phyloP scores from a whole-genome alignment of 129 eudicot species.

The Heracleum sosnowskyi region DNA sequence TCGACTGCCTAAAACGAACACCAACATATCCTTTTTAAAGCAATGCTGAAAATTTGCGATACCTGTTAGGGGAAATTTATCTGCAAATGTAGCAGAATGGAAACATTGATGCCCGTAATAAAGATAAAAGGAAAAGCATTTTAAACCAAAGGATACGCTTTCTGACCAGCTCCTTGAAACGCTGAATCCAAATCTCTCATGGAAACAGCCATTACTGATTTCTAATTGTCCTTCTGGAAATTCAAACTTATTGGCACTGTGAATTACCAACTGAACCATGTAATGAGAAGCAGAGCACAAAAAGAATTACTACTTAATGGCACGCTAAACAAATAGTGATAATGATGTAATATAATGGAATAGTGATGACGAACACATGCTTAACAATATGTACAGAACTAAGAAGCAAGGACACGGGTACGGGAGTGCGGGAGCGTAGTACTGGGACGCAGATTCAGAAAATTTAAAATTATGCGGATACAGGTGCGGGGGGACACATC shows the following conservation, averaged over 20 bases:
- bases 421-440: too few relatives aligned
- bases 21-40: neutral
- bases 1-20: neutral
- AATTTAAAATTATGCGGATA: too few relatives aligned
- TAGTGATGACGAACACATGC: neutral
- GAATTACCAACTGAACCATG: slow-evolving; percentile 19
- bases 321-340: neutral
- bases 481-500: too few relatives aligned
- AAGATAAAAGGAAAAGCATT: neutral
- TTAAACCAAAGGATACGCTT: slow-evolving; percentile 71
- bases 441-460: too few relatives aligned
- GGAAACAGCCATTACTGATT: slow-evolving; percentile 66
- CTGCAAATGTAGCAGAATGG: slow-evolving; percentile 7
- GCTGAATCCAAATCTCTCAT: slow-evolving; percentile 90
- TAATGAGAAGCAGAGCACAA: slow-evolving; percentile 11
- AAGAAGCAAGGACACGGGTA: too few relatives aligned
- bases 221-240: slow-evolving; percentile 18
- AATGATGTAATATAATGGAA: neutral
- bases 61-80: neutral
- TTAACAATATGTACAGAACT: neutral
- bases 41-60: neutral
- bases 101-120: neutral
- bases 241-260: slow-evolving; percentile 18
- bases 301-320: neutral
- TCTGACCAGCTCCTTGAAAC: slow-evolving; percentile 92